These are phyloP conservation scores for Groenewaldozyma tartarivorans DNA, from an alignment of 805 yeast genomes.

Conservation along the genomic window DNA sequence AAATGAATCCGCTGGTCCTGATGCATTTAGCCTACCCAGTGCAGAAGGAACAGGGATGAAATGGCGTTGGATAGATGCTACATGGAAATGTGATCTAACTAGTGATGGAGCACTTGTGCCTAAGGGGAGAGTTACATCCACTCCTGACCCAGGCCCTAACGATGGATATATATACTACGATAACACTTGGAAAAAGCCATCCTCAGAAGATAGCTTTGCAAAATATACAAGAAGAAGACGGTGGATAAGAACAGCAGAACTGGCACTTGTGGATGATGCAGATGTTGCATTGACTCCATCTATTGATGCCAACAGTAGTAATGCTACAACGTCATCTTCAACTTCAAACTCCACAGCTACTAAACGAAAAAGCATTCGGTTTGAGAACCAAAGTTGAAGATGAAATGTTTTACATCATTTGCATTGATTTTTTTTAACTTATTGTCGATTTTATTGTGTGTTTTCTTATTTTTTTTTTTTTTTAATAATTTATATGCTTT, in stretches of 20 bases:
- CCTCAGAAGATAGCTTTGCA: slow-evolving; percentile 78
- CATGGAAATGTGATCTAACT: slow-evolving; percentile 85
- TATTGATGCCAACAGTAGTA: not conserved
- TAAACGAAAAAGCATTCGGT: slow-evolving; percentile 16
- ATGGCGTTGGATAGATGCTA: slow-evolving; percentile 93
- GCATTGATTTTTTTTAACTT: not conserved
- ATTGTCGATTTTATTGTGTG: not conserved
- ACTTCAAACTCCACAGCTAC: slow-evolving; percentile 4
- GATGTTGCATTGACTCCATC: not conserved
- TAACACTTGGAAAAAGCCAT: slow-evolving; percentile 88
- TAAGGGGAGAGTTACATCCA: slow-evolving; percentile 40
- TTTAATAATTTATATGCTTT: not conserved
- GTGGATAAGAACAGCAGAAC: slow-evolving; percentile 83
- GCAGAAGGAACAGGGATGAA: slow-evolving; percentile 57
- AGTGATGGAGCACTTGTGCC: slow-evolving; percentile 78
- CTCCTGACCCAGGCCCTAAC: slow-evolving; percentile 51
- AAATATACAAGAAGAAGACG: slow-evolving; percentile 91
- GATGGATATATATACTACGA: slow-evolving; percentile 87
- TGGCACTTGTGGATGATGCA: slow-evolving; percentile 5
- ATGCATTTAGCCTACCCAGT: slow-evolving; percentile 70
- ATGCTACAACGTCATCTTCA: slow-evolving; percentile 4
- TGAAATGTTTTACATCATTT: not conserved
- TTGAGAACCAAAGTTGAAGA: slow-evolving; percentile 10
- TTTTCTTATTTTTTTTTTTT: not conserved
- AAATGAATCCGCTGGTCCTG: slow-evolving; percentile 74